Base-by-base conservation (phyloP, 495 filamentous ascomycete genomes). In the Parmelia sp. region DNA sequence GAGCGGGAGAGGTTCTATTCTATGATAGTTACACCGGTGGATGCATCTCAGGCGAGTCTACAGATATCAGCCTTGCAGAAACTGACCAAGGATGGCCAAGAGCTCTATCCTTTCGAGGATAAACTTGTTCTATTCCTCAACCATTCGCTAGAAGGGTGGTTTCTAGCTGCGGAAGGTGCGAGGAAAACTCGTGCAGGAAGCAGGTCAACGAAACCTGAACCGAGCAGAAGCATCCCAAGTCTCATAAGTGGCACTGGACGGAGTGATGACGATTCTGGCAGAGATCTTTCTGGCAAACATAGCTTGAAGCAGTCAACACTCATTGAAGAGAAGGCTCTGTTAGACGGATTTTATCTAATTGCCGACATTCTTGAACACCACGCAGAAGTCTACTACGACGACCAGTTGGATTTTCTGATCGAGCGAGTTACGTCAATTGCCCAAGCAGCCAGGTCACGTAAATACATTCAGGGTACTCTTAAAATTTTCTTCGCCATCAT, bases 281-380 rank as follows among this genome's bases (percentile, higher is more conserved):
- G 27, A 47, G 31, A 51, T 36, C 7, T 12, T n/a, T n/a, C 57
- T 11, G 53, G 55, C 25, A 59, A 36, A 42, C 39, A 47, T 25
- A 47, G 36, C 29, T 36, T 47, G 14, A 57, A 57, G 33, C 62
- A 47, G 40, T 45, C 33, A 69, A 45, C 27, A 79, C 80, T 62
- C 42, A 80, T 80, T 56, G 90, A 92, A 67, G 90, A 90, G 65
- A 49, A 27, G 14, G 47, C 33, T 44, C 35, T 96, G 44, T 79
- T 79, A 51, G 81, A 85, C 62, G 75, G 95, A 10, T 89, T 96
- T 69, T 78, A 83, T 57, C 89, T 91, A 56, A 80, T 89, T 35
- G 84, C 85, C n/a, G 86, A 91, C 69, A 77, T 94, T 64, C 87
- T 94, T 74, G 92, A 88, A 68, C 88, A 93, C 75, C 93, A 91